Evolutionary conservation across 768 basidiomycete species (phyloP).

Genomic region (Chiua virens): DNA sequence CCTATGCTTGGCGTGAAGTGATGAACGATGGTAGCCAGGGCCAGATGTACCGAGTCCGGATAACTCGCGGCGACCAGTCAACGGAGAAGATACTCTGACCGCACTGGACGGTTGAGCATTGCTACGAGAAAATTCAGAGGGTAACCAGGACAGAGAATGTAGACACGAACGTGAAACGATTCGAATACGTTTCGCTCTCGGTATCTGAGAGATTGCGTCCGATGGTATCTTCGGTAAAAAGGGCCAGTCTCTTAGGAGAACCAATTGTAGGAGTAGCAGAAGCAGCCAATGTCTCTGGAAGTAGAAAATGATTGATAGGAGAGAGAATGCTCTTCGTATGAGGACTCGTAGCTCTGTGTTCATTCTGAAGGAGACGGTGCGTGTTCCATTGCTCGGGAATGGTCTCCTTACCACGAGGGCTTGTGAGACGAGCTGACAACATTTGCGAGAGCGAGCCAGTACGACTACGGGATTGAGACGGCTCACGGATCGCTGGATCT

Average conservation of each 20-base stretch:
- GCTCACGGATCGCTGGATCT: background rate
- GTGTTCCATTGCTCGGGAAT: background rate
- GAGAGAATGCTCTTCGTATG: slow-evolving; percentile 9
- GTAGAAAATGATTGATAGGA: slow-evolving; percentile 13
- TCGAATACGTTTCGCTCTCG: background rate
- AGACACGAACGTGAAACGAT: slow-evolving; percentile 10
- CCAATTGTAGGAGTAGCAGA: background rate
- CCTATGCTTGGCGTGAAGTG: background rate
- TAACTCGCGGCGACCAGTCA: slow-evolving; percentile 5
- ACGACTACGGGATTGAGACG: background rate
- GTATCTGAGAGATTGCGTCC: background rate
- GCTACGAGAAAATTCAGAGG: slow-evolving; percentile 12
- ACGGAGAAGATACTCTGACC: slow-evolving; percentile 11
- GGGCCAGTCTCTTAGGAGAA: background rate
- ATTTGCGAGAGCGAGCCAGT: background rate
- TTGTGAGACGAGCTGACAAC: background rate
- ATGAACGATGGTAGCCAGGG: background rate
- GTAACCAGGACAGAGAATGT: background rate
- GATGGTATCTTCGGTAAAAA: background rate
- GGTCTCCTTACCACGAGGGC: slow-evolving; percentile 3
- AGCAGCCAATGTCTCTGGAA: slow-evolving; percentile 10
- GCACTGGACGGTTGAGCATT: background rate
- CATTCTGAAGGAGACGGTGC: background rate
- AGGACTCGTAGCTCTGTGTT: background rate
- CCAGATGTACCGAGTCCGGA: background rate